Base-by-base conservation (phyloP, 2,329 filamentous ascomycete genomes). In the Fusarium sterilihyphosum region DNA sequence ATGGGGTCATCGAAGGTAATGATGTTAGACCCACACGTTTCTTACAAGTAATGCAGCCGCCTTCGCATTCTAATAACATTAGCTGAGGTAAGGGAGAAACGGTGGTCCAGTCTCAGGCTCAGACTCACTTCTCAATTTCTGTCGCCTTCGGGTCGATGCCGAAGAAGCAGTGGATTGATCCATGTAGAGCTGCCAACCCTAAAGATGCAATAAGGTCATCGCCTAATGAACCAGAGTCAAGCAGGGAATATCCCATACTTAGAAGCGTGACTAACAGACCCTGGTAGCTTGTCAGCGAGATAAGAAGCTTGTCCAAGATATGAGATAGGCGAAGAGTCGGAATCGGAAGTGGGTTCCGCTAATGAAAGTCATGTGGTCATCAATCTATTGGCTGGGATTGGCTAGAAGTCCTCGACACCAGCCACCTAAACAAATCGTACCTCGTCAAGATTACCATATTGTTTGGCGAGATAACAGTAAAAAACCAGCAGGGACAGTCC, bases 31-130 rank as follows among this genome's bases (percentile, higher is more conserved):
- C 3, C 31, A 65, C 64, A 11, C 64, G 17, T 65, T 38, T 66
- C n/a, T 67, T 67, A 7, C 64, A 66, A 43, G 61, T 50, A 4
- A n/a, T 3, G 5, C 64, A 67, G 8, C 64, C 64, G 12, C 37
- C 61, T 66, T 20, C 2, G 14, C 6, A 7, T 18, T n/a, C 1
- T 11, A 26, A 9, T 4, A 13, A 18, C 2, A 17, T 54, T 40
- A 40, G 52, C 35, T 40, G 26, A 29, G 18, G 8, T 6, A 13
- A 20, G 17, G 12, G 4, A 16, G 12, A 35, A 13, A 24, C 26
- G 26, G 26, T 26, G 26, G 26, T 26, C 26, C 26, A 12, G 31
- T 29, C 8, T 10, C 13, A 10, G 8, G 24, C n/a, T 2, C 8
- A 20, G 5, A 53, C 46, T 37, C 10, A 61, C 26, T 61, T 17